Evolutionary conservation across 148 eudicot species (phyloP).

Genomic region (Linanthus parryae): DNA sequence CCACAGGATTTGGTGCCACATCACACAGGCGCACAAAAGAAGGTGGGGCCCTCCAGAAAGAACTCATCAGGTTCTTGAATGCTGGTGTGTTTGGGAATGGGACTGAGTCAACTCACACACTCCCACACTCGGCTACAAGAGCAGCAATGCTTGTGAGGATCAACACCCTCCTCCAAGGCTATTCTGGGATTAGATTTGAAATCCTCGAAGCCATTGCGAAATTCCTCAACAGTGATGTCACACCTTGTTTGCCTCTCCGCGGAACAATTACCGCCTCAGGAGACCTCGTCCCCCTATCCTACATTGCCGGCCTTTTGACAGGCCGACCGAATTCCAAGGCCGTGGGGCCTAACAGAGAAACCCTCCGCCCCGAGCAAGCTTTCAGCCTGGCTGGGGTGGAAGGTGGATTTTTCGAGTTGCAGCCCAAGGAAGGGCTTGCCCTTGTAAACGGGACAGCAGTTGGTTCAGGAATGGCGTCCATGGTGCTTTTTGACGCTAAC

Average conservation of each 20-base stretch:
- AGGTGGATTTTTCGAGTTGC: slow-evolving; percentile 58
- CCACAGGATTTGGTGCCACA: slow-evolving; percentile 88
- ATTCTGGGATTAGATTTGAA: slow-evolving; percentile 85
- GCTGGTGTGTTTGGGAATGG: slow-evolving; percentile 81
- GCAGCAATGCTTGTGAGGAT: slow-evolving; percentile 89
- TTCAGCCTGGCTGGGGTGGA: slow-evolving; percentile 48
- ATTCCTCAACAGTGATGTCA: slow-evolving; percentile 69
- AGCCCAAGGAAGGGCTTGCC: slow-evolving; percentile 88
- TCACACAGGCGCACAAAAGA: slow-evolving; percentile 78
- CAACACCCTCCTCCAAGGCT: slow-evolving; percentile 90
- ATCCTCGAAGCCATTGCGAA: slow-evolving; percentile 65
- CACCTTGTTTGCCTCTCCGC: slow-evolving; percentile 80
- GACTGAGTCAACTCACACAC: slow-evolving; percentile 51
- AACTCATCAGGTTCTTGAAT: slow-evolving; percentile 87
- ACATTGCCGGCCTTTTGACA: slow-evolving; percentile 79
- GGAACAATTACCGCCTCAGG: slow-evolving; percentile 88
- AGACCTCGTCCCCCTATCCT: slow-evolving; percentile 78
- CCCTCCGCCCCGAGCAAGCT: slow-evolving; percentile 49
- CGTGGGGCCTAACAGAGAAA: slow-evolving; percentile 51
- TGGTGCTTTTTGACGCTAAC: slow-evolving; percentile 69
- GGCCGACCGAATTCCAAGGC: slow-evolving; percentile 85
- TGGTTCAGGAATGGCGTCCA: slow-evolving; percentile 84
- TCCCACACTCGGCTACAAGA: slow-evolving; percentile 67
- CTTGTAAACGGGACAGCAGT: slow-evolving; percentile 89
- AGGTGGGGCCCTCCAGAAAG: slow-evolving; percentile 82